Base-by-base conservation (phyloP, 225 moss, liverwort and hornwort genomes). In the Takakia lepidozioides region DNA sequence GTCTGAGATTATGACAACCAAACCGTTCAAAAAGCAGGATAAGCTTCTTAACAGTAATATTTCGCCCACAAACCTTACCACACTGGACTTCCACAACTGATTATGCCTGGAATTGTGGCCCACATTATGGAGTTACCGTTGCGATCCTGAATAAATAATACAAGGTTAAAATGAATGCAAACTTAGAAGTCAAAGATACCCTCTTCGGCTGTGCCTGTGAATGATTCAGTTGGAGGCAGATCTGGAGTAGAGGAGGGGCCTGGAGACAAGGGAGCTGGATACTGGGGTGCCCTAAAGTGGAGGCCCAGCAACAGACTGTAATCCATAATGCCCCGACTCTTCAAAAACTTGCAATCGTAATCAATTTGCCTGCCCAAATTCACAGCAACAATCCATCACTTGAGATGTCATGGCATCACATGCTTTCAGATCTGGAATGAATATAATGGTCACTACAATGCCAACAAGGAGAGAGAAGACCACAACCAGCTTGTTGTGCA, bases 251-350 rank as follows among this genome's bases (percentile, higher is more conserved):
- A 76, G 40, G 82, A 77, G 36, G 87, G 87, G 16, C 80, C 76
- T 35, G 87, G 80, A 51, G 98, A 85, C 53, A 98, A 44, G 55
- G 78, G 81, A 49, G 91, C 85, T 51, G 83, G 82, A 62, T 87
- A 98, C 38, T 98, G 98, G 25, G 98, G 98, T 57, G 98, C 98
- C 69, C 98, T 87, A 16, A 91, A 98, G 66, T 98, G 98, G 61
- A 98, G 87, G 19, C 98, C 98, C 21, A 98, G 73, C 38, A 98
- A 66, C 69, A 98, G 69, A 73, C 98, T 98, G 58, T 98, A 98
- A 66, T 98, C 98, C 98, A 98, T 98, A 41, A 98, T 98, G 2
- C 85, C 82, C 49, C 87, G 87, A 51, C 51, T 63, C 69, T 98
- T 91, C 60, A 98, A 70, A 71, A 98, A 98, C 63, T 85, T 85